These are phyloP conservation scores for Penicillium nordicum DNA, from an alignment of 2,329 filamentous ascomycete species.

Conservation along the genomic window DNA sequence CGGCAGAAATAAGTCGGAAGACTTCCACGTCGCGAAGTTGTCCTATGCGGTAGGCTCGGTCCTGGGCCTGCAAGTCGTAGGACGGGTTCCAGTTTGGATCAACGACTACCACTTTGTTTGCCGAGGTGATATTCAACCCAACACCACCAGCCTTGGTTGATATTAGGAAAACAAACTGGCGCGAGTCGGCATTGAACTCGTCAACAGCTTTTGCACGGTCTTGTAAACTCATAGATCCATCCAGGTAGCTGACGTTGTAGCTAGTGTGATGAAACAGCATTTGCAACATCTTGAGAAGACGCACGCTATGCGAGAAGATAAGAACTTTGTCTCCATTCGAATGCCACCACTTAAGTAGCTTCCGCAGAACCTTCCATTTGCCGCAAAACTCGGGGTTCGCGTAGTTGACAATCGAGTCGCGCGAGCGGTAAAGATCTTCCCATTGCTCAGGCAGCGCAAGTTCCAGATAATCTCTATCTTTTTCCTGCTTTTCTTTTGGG, in stretches of 20 bases:
- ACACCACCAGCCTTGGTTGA: constrained; percentile 91
- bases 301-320: constrained; percentile 89
- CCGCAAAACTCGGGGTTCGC: constrained; percentile 90
- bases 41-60: constrained; percentile 92
- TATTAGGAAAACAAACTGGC: constrained; percentile 92
- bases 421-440: constrained; percentile 67
- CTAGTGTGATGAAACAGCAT: constrained; percentile 82
- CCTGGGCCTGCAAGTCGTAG: constrained; percentile 92
- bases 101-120: constrained; percentile 96
- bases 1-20: constrained; percentile 83
- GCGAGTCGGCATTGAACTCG: constrained; percentile 83
- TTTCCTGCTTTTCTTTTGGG: constrained; percentile 67
- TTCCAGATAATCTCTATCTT: constrained; percentile 70
- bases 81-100: constrained; percentile 98
- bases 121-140: constrained; percentile 92
- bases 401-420: constrained; percentile 75
- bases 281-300: constrained; percentile 76
- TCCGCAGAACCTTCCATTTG: constrained; percentile 91
- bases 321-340: constrained; percentile 88
- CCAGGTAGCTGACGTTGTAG: constrained; percentile 88
- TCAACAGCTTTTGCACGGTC: constrained; percentile 80
- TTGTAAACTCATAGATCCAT: constrained; percentile 77
- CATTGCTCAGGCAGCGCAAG: constrained; percentile 72
- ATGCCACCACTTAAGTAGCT: constrained; percentile 86
- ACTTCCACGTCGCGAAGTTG: constrained; percentile 92